phyloP scores from a whole-genome alignment of 192 early-diverging fungal genomes.

The Coemansia biformis region DNA sequence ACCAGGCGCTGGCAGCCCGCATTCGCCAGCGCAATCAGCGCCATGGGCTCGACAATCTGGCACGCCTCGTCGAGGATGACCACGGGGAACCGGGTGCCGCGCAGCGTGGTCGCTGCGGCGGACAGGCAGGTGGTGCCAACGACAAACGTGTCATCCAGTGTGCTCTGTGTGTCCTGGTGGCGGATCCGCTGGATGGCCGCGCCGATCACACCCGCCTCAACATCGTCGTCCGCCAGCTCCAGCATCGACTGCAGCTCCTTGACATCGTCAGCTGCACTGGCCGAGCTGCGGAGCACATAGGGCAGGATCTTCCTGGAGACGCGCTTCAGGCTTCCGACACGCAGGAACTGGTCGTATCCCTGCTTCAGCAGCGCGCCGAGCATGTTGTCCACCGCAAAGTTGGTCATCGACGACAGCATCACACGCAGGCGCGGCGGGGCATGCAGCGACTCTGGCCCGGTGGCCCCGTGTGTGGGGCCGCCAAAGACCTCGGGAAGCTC shows the following conservation, averaged over 20 bases:
- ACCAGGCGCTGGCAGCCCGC: slow-evolving; percentile 59
- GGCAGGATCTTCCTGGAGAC: slow-evolving; percentile 63
- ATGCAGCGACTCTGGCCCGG: slow-evolving; percentile 4
- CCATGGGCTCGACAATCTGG: slow-evolving; percentile 85
- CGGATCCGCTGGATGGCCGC: slow-evolving; percentile 35
- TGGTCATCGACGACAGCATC: slow-evolving; percentile 67
- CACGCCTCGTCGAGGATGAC: slow-evolving; percentile 84
- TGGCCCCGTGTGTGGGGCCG: neutral
- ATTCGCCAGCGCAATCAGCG: slow-evolving; percentile 68
- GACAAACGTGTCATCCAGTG: slow-evolving; percentile 49
- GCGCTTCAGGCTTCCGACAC: slow-evolving; percentile 67
- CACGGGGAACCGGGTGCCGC: slow-evolving; percentile 54
- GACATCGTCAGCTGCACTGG: slow-evolving; percentile 53
- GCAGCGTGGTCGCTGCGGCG: slow-evolving; percentile 66
- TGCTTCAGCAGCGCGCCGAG: slow-evolving; percentile 57
- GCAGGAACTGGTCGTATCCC: slow-evolving; percentile 61
- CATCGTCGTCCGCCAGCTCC: slow-evolving; percentile 48
- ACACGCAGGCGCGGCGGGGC: slow-evolving; percentile 48
- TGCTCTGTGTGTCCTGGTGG: slow-evolving; percentile 35
- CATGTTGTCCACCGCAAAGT: slow-evolving; percentile 75
- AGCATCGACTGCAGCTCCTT: slow-evolving; percentile 76
- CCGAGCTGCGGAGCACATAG: slow-evolving; percentile 50
- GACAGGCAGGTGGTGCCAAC: slow-evolving; percentile 78
- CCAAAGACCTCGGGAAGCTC: slow-evolving; percentile 39
- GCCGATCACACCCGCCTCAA: slow-evolving; percentile 46